A percentile compares a stretch with the other conserved stretches of the same genome.
Evolutionary conservation across 192 early-diverging fungal species (phyloP).

Genomic region (Coemansia asiatica): DNA sequence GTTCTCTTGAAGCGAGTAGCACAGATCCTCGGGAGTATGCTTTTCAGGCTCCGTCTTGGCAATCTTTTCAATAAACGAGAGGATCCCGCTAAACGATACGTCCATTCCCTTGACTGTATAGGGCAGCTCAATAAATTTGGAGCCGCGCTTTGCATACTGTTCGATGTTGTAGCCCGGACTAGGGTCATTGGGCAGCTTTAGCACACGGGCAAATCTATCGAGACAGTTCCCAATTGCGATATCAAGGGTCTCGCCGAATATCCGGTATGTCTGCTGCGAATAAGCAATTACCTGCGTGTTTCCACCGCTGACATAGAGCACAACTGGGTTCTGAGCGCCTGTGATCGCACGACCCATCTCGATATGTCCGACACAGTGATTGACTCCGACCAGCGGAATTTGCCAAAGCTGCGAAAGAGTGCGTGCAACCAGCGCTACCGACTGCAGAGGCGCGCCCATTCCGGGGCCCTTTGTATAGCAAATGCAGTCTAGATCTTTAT

Average conservation of each 20-base stretch:
- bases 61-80: slow-evolving; percentile 81
- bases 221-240: slow-evolving; percentile 98
- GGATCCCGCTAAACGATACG: slow-evolving; percentile 95
- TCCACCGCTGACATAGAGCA: slow-evolving; percentile 96
- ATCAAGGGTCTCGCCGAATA: slow-evolving; percentile 98
- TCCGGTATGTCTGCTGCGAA: slow-evolving; percentile 87
- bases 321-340: slow-evolving; percentile 88
- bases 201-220: slow-evolving; percentile 93
- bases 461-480: slow-evolving; percentile 99
- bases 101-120: slow-evolving; percentile 99
- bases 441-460: slow-evolving; percentile 93
- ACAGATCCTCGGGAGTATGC: slow-evolving; percentile 84
- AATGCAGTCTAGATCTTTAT: slow-evolving; percentile 81
- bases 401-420: slow-evolving; percentile 90
- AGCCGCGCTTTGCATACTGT: slow-evolving; percentile 89
- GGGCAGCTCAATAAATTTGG: slow-evolving; percentile 82
- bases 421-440: slow-evolving; percentile 88
- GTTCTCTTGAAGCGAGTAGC: slow-evolving; percentile 95
- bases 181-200: slow-evolving; percentile 94
- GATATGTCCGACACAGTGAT: slow-evolving; percentile 98
- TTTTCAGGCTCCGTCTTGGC: slow-evolving; percentile 61
- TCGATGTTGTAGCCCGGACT: slow-evolving; percentile 98
- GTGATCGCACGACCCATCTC: slow-evolving; percentile 99
- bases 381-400: slow-evolving; percentile 91
- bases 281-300: slow-evolving; percentile 99